Evolutionary conservation across 148 eudicot species (phyloP).

Genomic region (Nyssa sinensis): DNA sequence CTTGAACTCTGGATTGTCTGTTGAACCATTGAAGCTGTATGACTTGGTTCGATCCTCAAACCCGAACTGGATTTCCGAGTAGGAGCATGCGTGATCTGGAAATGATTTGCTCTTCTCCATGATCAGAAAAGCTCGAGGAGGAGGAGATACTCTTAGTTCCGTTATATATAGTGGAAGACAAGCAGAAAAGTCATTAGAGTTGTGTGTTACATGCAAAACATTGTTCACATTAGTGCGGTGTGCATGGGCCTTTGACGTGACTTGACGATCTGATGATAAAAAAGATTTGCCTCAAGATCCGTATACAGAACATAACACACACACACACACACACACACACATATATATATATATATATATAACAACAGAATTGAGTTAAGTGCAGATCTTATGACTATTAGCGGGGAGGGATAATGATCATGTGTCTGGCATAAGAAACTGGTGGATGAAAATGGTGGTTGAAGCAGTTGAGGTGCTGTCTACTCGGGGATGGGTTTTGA

Average conservation of each 20-base stretch:
- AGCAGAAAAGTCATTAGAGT: neutral
- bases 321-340: too few relatives aligned
- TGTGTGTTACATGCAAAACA: slow-evolving; percentile 24
- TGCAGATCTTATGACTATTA: too few relatives aligned
- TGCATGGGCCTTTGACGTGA: slow-evolving; percentile 33
- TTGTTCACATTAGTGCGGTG: slow-evolving; percentile 33
- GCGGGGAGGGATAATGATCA: too few relatives aligned
- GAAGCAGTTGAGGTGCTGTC: neutral
- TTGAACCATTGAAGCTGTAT: slow-evolving; percentile 77
- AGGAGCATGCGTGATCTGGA: slow-evolving; percentile 54
- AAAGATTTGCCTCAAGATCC: slow-evolving; percentile 11
- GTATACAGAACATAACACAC: too few relatives aligned
- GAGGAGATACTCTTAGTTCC: neutral
- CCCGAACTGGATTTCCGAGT: slow-evolving; percentile 53
- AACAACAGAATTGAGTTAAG: too few relatives aligned
- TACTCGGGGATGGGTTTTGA: too few relatives aligned
- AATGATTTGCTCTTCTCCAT: slow-evolving; percentile 88
- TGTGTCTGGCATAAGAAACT: too few relatives aligned
- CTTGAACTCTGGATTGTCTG: slow-evolving; percentile 71
- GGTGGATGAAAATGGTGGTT: neutral
- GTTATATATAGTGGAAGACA: neutral
- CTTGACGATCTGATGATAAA: slow-evolving; percentile 17
- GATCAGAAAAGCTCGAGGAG: neutral
- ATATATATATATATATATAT: too few relatives aligned
- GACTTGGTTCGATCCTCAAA: slow-evolving; percentile 60